Conservation (phyloP, 2,329 filamentous ascomycete genomes). For the Calonectria honghensis region DNA sequence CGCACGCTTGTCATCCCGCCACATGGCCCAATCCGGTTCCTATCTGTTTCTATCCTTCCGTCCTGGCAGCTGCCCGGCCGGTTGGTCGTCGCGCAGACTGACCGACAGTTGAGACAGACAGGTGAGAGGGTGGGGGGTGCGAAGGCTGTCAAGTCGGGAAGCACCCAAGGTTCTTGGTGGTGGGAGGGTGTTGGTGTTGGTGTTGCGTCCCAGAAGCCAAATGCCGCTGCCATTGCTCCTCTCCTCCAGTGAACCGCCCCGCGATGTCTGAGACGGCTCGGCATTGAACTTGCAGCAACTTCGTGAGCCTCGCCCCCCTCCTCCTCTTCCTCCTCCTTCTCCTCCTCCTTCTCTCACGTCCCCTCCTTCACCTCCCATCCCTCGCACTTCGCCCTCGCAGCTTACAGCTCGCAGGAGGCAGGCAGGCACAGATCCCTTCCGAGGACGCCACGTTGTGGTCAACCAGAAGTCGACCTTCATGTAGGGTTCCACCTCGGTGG, state of each 20-base stretch:
- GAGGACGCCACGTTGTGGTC: slow-evolving; percentile 52
- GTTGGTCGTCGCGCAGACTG: slow-evolving; percentile 41
- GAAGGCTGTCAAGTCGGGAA: slow-evolving; percentile 29
- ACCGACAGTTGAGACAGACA: slow-evolving; percentile 34
- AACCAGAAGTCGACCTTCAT: slow-evolving; percentile 46
- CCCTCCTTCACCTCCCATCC: slow-evolving; percentile 21
- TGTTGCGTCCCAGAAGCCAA: slow-evolving; percentile 32
- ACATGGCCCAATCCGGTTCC: slow-evolving; percentile 41
- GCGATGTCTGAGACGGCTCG: slow-evolving; percentile 40
- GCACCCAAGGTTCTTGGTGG: slow-evolving; percentile 21
- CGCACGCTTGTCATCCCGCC: slow-evolving; percentile 40
- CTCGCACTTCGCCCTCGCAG: slow-evolving; percentile 17
- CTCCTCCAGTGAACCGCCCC: slow-evolving; percentile 39
- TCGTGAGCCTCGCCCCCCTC: slow-evolving; percentile 25
- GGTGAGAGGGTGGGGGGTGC: slow-evolving; percentile 34
- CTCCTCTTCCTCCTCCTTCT: neutral
- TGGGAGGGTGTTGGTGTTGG: slow-evolving; percentile 27
- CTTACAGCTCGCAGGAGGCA: slow-evolving; percentile 37
- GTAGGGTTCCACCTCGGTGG: slow-evolving; percentile 54
- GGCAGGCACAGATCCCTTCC: slow-evolving; percentile 48
- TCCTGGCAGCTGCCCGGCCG: slow-evolving; percentile 42
- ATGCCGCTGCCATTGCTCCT: slow-evolving; percentile 20
- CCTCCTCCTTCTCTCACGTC: slow-evolving; percentile 9
- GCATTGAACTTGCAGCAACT: slow-evolving; percentile 35
- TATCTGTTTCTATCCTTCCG: slow-evolving; percentile 37